A percentile compares a stretch with the other conserved stretches of the same genome.
Evolutionary conservation across 1,284 basidiomycete genomes (phyloP).

Genomic region (Pseudozyma pruni): DNA sequence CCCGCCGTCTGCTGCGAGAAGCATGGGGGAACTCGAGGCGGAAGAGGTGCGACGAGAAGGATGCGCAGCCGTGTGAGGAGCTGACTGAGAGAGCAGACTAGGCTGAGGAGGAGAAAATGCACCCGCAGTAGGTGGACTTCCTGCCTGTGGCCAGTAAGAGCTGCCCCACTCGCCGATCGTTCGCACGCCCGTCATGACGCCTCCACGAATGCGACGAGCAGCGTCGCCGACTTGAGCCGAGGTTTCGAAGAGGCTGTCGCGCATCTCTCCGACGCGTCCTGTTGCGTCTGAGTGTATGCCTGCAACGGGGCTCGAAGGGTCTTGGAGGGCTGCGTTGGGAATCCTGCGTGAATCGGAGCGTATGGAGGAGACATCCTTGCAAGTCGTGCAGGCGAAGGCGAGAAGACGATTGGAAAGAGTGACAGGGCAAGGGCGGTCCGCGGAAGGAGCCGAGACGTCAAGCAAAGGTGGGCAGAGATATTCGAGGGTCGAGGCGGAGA

Average conservation of each 20-base stretch:
- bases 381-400: constrained; percentile 21
- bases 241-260: constrained; percentile 47
- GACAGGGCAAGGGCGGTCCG: constrained; percentile 17
- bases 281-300: constrained; percentile 8
- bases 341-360: constrained; percentile 20
- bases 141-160: constrained; percentile 40
- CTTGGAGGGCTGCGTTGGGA: constrained; percentile 13
- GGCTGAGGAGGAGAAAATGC: constrained; percentile 19
- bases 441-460: constrained; percentile 10
- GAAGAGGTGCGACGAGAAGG: constrained; percentile 23
- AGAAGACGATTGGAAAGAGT: constrained; percentile 40
- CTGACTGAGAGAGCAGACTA: constrained; percentile 39
- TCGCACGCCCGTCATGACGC: constrained; percentile 44
- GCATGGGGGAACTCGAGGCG: constrained; percentile 39
- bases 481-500: constrained; percentile 25
- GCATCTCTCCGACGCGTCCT: constrained; percentile 34
- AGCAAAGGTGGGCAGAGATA: constrained; percentile 21
- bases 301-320: constrained; percentile 6
- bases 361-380: constrained; percentile 9
- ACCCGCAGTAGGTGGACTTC: constrained; percentile 9
- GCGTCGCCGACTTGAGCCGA: constrained; percentile 44
- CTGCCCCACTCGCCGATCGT: constrained; percentile 47
- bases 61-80: constrained; percentile 23
- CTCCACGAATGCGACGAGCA: constrained; percentile 43
- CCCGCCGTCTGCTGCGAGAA: constrained; percentile 15